Evolutionary conservation across 345 rosid genomes (phyloP), one percentile per base, ranked within the genome.

Genomic region (Rhizophora mangle): DNA sequence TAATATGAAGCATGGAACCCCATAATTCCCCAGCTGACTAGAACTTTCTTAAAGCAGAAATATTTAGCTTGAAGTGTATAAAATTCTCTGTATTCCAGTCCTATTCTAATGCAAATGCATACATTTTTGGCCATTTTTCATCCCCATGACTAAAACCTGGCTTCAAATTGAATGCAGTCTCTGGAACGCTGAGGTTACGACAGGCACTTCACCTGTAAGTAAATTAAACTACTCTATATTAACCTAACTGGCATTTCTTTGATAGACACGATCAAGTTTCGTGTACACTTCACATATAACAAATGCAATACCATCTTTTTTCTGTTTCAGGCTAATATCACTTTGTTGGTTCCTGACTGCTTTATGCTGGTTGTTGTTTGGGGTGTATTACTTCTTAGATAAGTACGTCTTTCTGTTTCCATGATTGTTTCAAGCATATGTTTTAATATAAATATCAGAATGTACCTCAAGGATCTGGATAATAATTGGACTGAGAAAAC

Each of bases 331-430:
- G 82, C 72, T 87, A 34, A 82, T 89, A 36, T 65, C 58, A 26
- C 8, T 80, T 2, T 85, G 92, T 72, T 89, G 96, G 96, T 47
- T 85, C 70, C 71, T 89, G 70, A 84, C 89, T 32, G 81, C 72
- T 68, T 57, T 89, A 7, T 84, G 90, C 76, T 89, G 92, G 92
- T 4, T 82, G 4, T 72, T 87, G 67, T 85, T 84, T 39, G 96
- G 96, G 55, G 15, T 84, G 46, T 84, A 85, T 68, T 83, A 75
- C 83, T 85, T 85, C 81, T 63, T 89, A 43, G 79, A 77, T 56
- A 78, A 74, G 92, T 87, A 80, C 85, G 62, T 69, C 59, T 49
- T 49, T 26, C 54, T 39, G 63, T 46, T 20, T 8, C 54, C 37
- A 29, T 8, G 51, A 11, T 31, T 13, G 11, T 21, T 63, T 46